Evolutionary conservation across 192 early-diverging fungal genomes (phyloP), one percentile per base, ranked within the genome.

Genomic region (Linnemannia elongata): DNA sequence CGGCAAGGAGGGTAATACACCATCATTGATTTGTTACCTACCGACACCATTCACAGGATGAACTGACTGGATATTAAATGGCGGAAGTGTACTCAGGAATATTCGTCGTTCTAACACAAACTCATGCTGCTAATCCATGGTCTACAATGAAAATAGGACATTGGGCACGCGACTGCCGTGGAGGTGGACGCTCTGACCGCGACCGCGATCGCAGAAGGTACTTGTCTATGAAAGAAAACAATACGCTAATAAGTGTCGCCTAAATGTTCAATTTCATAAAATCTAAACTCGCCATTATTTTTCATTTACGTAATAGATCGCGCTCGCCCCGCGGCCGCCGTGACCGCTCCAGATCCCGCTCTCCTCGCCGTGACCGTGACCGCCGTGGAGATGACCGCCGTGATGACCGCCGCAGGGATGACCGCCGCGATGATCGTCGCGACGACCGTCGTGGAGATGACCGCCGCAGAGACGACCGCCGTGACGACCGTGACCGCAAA

Each of bases 171-270:
- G 78, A 79, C 52, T 79, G 78, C 69, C 41, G 68, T 36, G 77
- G 78, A 79, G 78, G 78, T 35, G 74, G 74, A 33, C 74, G 76
- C 35, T 47, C 76, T 27, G 76, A 57, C 41, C 54, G 78, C 17
- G 78, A 79, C 49, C 78, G 78, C 42, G 76, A 78, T 35, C 57
- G 76, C 38, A 79, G 78, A 79, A 71, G 78, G 78, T 79, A 79
- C 42, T 0, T n/a, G 7, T 45, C 17, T 33, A 76, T 6, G 41
- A 22, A 42, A 38, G 17, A 33, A 5, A 39, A n/a, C 20, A 39
- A 5, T 1, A 24, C 24, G 3, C 35, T 24, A 15, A 22, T 20
- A 6, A 13, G 68, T 6, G 4, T 41, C 24, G 0, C 36, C 35
- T 7, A 49, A 12, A 24, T 30, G 52, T 1, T 54, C 9, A 41